Evolutionary conservation across 768 basidiomycete genomes (phyloP).

Genomic region (Tulasnella sp.): DNA sequence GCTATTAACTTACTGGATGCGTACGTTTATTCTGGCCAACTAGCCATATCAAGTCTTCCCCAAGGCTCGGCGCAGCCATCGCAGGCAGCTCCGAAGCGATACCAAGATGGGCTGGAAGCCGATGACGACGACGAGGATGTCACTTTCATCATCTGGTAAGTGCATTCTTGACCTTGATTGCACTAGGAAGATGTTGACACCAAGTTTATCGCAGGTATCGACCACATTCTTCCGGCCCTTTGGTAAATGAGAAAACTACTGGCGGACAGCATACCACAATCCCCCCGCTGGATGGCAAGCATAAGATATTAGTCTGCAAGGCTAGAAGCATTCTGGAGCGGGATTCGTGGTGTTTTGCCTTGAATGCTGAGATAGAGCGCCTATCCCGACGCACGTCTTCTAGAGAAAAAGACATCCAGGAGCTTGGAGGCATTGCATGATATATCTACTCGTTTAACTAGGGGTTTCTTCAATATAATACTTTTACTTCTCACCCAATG

Average conservation of each 20-base stretch:
- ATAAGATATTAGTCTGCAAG: constrained; percentile 54
- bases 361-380: constrained; percentile 84
- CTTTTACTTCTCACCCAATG: too few relatives aligned
- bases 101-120: constrained; percentile 81
- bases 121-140: constrained; percentile 83
- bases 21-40: constrained; percentile 79
- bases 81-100: constrained; percentile 36
- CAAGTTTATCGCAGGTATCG: constrained; percentile 19
- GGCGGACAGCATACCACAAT: constrained; percentile 21
- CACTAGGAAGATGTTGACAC: not conserved
- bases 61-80: constrained; percentile 15
- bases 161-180: not conserved
- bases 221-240: constrained; percentile 8
- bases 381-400: constrained; percentile 49
- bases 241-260: not conserved
- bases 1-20: constrained; percentile 57
- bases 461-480: too few relatives aligned
- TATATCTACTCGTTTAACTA: too few relatives aligned
- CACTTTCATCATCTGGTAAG: constrained; percentile 71
- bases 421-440: too few relatives aligned
- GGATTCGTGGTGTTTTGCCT: constrained; percentile 90
- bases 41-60: constrained; percentile 55
- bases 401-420: constrained; percentile 38
- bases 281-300: constrained; percentile 46
- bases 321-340: constrained; percentile 79